Evolutionary conservation across 306 rosid genomes (phyloP), one percentile per base, ranked within the genome.

Genomic region (Castanea mollissima): DNA sequence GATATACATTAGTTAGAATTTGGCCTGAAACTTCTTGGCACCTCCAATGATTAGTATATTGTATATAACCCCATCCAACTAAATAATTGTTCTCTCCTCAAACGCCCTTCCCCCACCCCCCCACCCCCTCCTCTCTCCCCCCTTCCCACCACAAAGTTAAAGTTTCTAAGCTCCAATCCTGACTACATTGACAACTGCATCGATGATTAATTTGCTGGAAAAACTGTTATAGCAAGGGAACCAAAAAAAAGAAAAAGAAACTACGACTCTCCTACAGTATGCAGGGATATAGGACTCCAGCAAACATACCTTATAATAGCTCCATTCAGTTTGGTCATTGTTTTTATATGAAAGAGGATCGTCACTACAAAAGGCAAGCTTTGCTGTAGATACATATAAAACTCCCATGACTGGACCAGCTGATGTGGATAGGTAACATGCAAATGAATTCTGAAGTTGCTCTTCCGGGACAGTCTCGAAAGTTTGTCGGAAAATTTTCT

Each of bases 351-450:
- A 91, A 77, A 95, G 92, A 77, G 98, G 99, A 80, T 77, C 88
- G 83, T 95, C 98, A 41, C 99, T 95, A 71, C 94, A 86, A 76
- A 89, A 95, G 6, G 97, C 98, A 89, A 95, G 79, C 88, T 95
- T 95, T 56, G 81, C 91, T 0, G 97, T 78, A 25, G 99, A 91
- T 55, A 88, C 52, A 81, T 95, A 95, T 80, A 95, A 68, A 71
- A 85, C 78, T 73, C 92, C 92, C 90, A 89, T 85, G 29, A 89
- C 92, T 20, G 92, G 92, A 80, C 99, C 98, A 16, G 93, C 96
- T 38, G 97, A 95, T 18, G 99, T 93, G 76, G 99, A 95, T 71
- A 90, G 79, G 85, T 95, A 95, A 81, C 98, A 95, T 51, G 98
- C 98, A 87, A 25, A 95, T 49, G 96, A 92, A 77, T 89, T 91